Evolutionary conservation across 441 rosid genomes (phyloP).

Genomic region (Adansonia madagascariensis): DNA sequence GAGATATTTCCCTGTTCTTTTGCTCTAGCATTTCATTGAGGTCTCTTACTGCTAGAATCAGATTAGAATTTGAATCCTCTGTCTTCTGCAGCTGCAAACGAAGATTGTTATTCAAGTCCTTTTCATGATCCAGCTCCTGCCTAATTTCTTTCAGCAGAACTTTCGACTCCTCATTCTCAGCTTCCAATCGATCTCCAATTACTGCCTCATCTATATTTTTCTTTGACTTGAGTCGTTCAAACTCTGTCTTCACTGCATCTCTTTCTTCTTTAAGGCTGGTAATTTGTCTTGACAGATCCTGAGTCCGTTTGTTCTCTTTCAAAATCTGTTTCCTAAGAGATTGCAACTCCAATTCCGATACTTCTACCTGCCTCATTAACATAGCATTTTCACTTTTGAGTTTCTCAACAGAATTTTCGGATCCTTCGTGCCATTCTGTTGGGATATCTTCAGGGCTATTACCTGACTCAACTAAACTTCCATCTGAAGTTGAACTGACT

Average conservation of each 20-base stretch:
- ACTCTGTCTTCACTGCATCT: constrained; percentile 55
- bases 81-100: constrained; percentile 65
- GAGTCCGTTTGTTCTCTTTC: constrained; percentile 56
- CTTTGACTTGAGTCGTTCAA: constrained; percentile 54
- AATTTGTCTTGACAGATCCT: constrained; percentile 52
- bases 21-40: constrained; percentile 58
- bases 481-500: constrained; percentile 71
- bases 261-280: constrained; percentile 50
- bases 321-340: constrained; percentile 57
- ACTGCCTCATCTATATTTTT: constrained; percentile 41
- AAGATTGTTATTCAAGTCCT: constrained; percentile 54
- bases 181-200: constrained; percentile 41
- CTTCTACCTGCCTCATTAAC: constrained; percentile 53
- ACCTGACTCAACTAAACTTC: constrained; percentile 57
- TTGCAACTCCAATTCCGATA: constrained; percentile 65
- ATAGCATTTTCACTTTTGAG: constrained; percentile 51
- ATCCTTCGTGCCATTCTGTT: constrained; percentile 44
- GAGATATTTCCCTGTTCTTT: constrained; percentile 58
- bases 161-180: constrained; percentile 47
- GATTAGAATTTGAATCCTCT: constrained; percentile 65
- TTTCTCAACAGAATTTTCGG: constrained; percentile 46
- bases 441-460: constrained; percentile 49
- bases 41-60: constrained; percentile 65
- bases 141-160: constrained; percentile 51
- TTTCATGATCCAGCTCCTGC: constrained; percentile 63